Conservation (phyloP, 305 asterid species). For the Solanum hybrid region DNA sequence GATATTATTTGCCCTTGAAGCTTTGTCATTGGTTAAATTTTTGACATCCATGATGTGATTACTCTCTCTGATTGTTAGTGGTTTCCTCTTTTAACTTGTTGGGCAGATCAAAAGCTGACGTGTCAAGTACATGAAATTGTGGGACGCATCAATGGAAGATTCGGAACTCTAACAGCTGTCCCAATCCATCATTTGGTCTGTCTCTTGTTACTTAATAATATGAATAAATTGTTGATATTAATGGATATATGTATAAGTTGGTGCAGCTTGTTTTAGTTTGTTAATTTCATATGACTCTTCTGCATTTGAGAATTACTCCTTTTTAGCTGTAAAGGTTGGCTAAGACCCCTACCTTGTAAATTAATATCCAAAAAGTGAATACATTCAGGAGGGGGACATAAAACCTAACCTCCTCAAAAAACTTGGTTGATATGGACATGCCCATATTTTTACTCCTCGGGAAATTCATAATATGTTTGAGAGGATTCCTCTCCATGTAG, state of each 20-base stretch:
- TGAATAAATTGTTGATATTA: not conserved
- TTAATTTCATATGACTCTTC: not conserved
- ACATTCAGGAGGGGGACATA: not conserved
- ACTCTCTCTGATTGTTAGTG: not conserved
- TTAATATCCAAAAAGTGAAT: not conserved
- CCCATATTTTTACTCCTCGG: not conserved
- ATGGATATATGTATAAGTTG: not conserved
- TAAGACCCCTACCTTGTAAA: not conserved
- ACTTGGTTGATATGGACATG: not conserved
- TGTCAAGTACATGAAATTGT: slow-evolving; percentile 97
- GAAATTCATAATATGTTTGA: not conserved
- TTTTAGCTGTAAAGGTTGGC: not conserved
- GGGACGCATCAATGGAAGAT: slow-evolving; percentile 93
- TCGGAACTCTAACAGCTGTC: slow-evolving; percentile 70
- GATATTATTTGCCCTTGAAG: not conserved
- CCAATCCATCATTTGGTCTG: slow-evolving; percentile 95
- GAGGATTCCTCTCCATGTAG: not conserved
- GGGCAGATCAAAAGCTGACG: slow-evolving; percentile 74
- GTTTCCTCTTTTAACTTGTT: slow-evolving; percentile 5
- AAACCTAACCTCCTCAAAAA: not conserved
- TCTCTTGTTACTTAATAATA: slow-evolving; percentile 10
- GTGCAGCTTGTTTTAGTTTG: not conserved
- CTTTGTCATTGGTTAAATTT: not conserved
- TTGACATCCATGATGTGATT: not conserved
- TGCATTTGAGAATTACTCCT: not conserved